Percentiles rank a stretch among this genome's conserved stretches.
These are phyloP conservation scores for Typha latifolia DNA, from an alignment of 176 grass and related monocot genomes.

Conservation along the genomic window DNA sequence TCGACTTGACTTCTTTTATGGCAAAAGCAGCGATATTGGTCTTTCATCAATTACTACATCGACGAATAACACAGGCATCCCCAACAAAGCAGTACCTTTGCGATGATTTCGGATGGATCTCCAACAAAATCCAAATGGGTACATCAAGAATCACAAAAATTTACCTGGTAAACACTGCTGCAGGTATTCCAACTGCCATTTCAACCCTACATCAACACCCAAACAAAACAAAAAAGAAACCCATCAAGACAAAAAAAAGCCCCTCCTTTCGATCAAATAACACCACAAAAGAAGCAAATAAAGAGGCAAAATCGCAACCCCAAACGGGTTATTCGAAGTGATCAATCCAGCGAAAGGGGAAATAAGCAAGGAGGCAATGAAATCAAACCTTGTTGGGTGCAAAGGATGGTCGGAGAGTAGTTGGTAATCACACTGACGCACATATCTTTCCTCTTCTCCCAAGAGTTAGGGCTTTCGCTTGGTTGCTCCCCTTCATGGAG, in stretches of 20 bases:
- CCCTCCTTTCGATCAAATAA: slow-evolving; percentile 2
- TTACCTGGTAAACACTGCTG: slow-evolving; percentile 90
- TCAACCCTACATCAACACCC: slow-evolving; percentile 60
- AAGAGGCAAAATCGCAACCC: slow-evolving; percentile 7
- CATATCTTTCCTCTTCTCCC: slow-evolving; percentile 87
- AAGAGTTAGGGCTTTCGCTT: slow-evolving; percentile 64
- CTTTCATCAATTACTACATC: no score
- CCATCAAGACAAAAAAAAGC: slow-evolving; percentile 5
- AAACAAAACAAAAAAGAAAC: slow-evolving; percentile 2
- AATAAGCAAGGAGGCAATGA: not conserved
- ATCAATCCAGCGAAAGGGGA: not conserved
- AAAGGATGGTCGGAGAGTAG: slow-evolving; percentile 86
- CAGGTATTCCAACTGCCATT: slow-evolving; percentile 81
- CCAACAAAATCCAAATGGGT: not conserved
- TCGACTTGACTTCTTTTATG: no score
- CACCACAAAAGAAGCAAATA: slow-evolving; percentile 2
- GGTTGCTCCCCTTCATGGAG: slow-evolving; percentile 71
- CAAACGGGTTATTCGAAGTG: slow-evolving; percentile 11
- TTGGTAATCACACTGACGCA: slow-evolving; percentile 91
- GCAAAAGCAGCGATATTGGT: no score
- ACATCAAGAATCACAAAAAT: not conserved
- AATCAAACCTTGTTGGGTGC: slow-evolving; percentile 82
- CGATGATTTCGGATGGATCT: not conserved
- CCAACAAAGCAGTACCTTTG: not conserved
- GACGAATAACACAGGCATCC: no score